Evolutionary conservation across 2,329 filamentous ascomycete genomes (phyloP).

Genomic region (Penicillium aurantiogriseum): DNA sequence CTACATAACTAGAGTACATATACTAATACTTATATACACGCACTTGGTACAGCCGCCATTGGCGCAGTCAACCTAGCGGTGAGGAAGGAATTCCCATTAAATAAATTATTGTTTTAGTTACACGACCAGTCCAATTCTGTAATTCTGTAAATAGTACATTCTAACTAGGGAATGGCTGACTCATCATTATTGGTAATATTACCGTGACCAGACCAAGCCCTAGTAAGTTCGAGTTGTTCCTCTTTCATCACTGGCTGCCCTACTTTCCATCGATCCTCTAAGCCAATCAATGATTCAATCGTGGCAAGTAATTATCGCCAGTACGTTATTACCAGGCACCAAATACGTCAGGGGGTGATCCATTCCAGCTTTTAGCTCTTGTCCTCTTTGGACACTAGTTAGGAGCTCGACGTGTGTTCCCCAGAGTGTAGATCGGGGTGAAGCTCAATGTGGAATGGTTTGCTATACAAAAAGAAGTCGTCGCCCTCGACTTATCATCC

Average conservation of each 20-base stretch:
- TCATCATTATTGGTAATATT: constrained; percentile 22
- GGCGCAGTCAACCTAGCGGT: constrained; percentile 7
- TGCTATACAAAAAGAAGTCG: constrained; percentile 25
- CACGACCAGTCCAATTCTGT: constrained; percentile 2
- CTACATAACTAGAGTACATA: not conserved
- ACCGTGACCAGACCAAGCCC: not conserved
- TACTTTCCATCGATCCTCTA: constrained; percentile 12
- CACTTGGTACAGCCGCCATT: constrained; percentile 6
- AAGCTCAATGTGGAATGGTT: constrained; percentile 26
- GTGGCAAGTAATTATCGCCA: not conserved
- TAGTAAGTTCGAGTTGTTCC: not conserved
- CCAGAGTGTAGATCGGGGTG: constrained; percentile 27
- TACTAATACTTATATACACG: not conserved
- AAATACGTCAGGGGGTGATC: constrained; percentile 27
- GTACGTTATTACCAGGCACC: constrained; percentile 23
- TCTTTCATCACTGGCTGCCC: constrained; percentile 22
- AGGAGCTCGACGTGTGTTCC: constrained; percentile 15
- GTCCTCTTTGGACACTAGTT: constrained; percentile 17
- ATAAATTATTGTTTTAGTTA: not conserved
- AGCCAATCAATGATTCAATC: constrained; percentile 13
- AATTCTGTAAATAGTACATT: constrained; percentile 2
- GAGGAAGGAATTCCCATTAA: constrained; percentile 3
- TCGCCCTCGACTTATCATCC: constrained; percentile 7
- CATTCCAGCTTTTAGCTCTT: constrained; percentile 20
- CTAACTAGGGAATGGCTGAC: constrained; percentile 21